Evolutionary conservation across 768 basidiomycete species (phyloP).

Genomic region (Psilocybe cubensis): DNA sequence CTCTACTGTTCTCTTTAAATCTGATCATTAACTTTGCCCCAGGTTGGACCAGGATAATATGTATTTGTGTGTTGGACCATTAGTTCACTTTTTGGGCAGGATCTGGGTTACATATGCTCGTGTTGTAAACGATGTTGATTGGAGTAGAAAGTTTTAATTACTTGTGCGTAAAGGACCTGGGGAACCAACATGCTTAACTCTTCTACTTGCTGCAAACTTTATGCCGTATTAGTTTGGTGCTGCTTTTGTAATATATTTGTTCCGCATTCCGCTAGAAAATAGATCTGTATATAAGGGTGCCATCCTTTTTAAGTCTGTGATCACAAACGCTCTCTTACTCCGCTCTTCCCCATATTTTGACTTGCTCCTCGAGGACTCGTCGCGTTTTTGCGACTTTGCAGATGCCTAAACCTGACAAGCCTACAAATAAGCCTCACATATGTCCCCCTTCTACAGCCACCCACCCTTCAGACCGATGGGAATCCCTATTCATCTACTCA

Average conservation of each 20-base stretch:
- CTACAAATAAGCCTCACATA: constrained; percentile 46
- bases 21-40: not conserved
- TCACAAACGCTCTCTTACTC: constrained; percentile 33
- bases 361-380: constrained; percentile 32
- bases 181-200: not conserved
- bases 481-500: constrained; percentile 82
- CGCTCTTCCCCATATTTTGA: constrained; percentile 26
- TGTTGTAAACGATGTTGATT: not conserved
- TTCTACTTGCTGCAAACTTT: not conserved
- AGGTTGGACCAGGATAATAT: constrained; percentile 88
- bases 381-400: constrained; percentile 37
- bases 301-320: constrained; percentile 37
- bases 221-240: constrained; percentile 12
- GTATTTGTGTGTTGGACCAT: not conserved
- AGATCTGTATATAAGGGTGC: constrained; percentile 35
- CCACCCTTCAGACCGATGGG: constrained; percentile 86
- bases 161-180: not conserved
- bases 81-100: not conserved
- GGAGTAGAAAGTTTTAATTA: not conserved
- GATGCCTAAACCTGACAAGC: constrained; percentile 34
- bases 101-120: not conserved
- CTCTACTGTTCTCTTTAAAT: not conserved
- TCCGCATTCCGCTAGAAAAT: constrained; percentile 40
- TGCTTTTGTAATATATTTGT: constrained; percentile 58
- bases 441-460: constrained; percentile 65